Evolutionary conservation across 306 rosid genomes (phyloP).

Genomic region (Ochetophila trinervis): DNA sequence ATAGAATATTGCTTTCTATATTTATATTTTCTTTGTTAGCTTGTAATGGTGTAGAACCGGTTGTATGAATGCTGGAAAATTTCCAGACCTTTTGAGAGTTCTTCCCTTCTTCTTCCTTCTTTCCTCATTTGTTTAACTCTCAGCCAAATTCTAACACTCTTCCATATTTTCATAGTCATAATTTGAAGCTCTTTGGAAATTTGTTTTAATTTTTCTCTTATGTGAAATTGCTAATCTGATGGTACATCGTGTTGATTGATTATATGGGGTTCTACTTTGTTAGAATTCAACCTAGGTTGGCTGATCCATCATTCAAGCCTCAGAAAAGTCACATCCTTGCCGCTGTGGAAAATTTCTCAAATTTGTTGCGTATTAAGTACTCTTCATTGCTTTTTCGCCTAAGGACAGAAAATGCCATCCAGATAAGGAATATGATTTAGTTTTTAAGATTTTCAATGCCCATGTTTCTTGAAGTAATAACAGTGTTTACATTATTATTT

Average conservation of each 20-base stretch:
- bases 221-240: slow-evolving; percentile 12
- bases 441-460: neutral
- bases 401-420: slow-evolving; percentile 73
- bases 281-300: slow-evolving; percentile 87
- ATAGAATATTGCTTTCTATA: too few species aligned
- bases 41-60: too few species aligned
- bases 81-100: too few species aligned
- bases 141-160: too few species aligned
- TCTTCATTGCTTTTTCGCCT: slow-evolving; percentile 94
- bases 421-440: slow-evolving; percentile 47
- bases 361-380: slow-evolving; percentile 74
- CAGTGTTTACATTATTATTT: neutral
- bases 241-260: slow-evolving; percentile 13
- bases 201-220: neutral
- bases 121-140: too few species aligned
- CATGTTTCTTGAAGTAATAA: neutral
- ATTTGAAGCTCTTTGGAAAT: neutral
- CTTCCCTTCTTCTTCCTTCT: too few species aligned
- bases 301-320: slow-evolving; percentile 85
- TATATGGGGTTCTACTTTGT: slow-evolving; percentile 19
- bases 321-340: slow-evolving; percentile 53
- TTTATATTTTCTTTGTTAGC: too few species aligned
- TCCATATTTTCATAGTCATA: slow-evolving; percentile 6
- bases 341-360: slow-evolving; percentile 60
- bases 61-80: too few species aligned